Evolutionary conservation across 2,329 filamentous ascomycete genomes (phyloP), one percentile per base, ranked within the genome.

Genomic region (Phaeosphaeria sp.): DNA sequence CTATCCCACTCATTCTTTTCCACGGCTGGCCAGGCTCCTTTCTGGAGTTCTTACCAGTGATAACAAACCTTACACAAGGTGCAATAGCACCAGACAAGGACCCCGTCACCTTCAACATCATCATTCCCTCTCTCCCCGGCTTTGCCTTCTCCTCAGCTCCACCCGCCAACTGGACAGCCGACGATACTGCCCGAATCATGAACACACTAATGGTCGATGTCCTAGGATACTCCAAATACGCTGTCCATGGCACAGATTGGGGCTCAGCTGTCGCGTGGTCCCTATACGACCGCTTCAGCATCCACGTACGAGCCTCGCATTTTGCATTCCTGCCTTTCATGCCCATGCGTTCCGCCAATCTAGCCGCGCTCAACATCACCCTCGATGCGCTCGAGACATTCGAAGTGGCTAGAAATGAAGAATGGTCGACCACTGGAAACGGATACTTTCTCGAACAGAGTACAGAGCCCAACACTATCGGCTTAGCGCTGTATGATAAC

Each of bases 21-120:
- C 84, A 87, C 59, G 85, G 85, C 46, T 87, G 84, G 84, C 84
- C 84, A 1, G 78, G 77, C 20, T 72, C 77, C 0, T 84, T 86
- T 57, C 67, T 84, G 0, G 86, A 88, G 59, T 88, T 87, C 63
- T 64, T 88, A 2, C 80, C 80, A 1, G 74, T 86, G 7, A 67
- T 88, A 52, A 67, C 79, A 39, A 39, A 39, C 7, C 36, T 39
- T 17, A 39, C 36, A 2, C 36, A 39, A n/a, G 2, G 6, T 17
- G 36, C 36, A 17, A 17, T 5, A n/a, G 6, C 3, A n/a, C 15
- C 36, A 17, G 15, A 17, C 17, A 17, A 17, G 15, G 4, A 17
- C 6, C 11, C 15, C 17, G 17, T 39, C 15, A 5, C 36, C 2
- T 39, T 39, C 15, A 17, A 39, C 36, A 7, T 39, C 15, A 39